Percentiles rank a stretch among this genome's conserved stretches.
These are phyloP conservation scores for Lactarius indigo DNA, from an alignment of 768 basidiomycete species.

Conservation along the genomic window DNA sequence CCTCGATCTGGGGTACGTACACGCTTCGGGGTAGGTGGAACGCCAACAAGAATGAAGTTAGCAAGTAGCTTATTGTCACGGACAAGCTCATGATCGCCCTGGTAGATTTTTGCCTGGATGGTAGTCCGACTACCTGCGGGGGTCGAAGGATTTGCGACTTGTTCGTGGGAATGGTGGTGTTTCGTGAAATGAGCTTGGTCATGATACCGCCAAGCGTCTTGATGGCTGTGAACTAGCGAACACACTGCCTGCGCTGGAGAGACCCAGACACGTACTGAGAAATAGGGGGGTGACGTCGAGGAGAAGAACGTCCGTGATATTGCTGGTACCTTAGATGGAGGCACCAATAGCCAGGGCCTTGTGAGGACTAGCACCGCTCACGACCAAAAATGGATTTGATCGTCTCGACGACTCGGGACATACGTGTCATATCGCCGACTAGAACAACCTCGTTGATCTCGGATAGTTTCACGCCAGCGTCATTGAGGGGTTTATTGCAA, in stretches of 20 bases:
- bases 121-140: conserved; percentile 98
- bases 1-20: conserved; percentile 78
- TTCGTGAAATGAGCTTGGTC: conserved; percentile 97
- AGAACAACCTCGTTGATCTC: conserved; percentile 97
- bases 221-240: conserved; percentile 47
- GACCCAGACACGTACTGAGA: conserved; percentile 55
- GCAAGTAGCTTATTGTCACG: conserved; percentile 98
- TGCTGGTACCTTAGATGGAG: conserved; percentile 95
- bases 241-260: background rate
- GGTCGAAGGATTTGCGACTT: conserved; percentile 98
- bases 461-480: conserved; percentile 88
- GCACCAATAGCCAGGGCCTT: conserved; percentile 99
- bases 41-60: conserved; percentile 98
- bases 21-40: conserved; percentile 78
- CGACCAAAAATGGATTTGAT: conserved; percentile 93
- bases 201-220: conserved; percentile 99
- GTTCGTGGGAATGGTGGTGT: conserved; percentile 99
- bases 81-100: conserved; percentile 98
- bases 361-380: conserved; percentile 98
- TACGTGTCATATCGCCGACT: conserved; percentile 98
- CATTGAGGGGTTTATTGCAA: conserved; percentile 94
- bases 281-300: conserved; percentile 94
- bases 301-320: conserved; percentile 92
- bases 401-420: conserved; percentile 92
- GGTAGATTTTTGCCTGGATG: conserved; percentile 99